Evolutionary conservation across 2,329 filamentous ascomycete genomes (phyloP).

Genomic region (Aspergillus aculeatus): DNA sequence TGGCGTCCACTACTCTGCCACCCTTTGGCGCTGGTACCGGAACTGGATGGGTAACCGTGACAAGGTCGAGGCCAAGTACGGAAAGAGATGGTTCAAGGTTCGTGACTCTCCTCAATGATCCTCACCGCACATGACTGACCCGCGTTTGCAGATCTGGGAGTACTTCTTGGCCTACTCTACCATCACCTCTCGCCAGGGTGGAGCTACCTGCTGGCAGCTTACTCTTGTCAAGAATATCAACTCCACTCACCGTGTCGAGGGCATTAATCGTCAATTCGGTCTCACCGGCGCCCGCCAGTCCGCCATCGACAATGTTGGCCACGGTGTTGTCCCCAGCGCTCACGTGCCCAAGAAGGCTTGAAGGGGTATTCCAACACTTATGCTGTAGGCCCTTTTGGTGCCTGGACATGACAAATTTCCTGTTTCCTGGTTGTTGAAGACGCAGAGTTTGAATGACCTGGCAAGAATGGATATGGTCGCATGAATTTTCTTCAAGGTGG

Average conservation of each 20-base stretch:
- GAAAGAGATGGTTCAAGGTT: slow-evolving; percentile 91
- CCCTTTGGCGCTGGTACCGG: slow-evolving; percentile 96
- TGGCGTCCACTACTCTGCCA: slow-evolving; percentile 95
- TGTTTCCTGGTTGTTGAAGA: background rate
- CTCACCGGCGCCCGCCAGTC: slow-evolving; percentile 64
- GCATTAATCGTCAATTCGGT: slow-evolving; percentile 66
- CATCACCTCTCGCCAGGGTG: slow-evolving; percentile 79
- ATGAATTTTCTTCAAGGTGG: background rate
- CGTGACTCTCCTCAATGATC: slow-evolving; percentile 38
- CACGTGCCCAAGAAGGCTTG: slow-evolving; percentile 33
- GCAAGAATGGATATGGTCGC: background rate
- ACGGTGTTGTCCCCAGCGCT: slow-evolving; percentile 37
- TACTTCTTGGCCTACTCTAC: slow-evolving; percentile 84
- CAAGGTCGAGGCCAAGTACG: slow-evolving; percentile 93
- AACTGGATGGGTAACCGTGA: slow-evolving; percentile 96
- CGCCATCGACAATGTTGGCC: slow-evolving; percentile 35
- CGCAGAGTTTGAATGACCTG: background rate
- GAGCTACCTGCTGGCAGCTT: slow-evolving; percentile 84
- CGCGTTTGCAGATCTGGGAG: slow-evolving; percentile 70
- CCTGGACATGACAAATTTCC: background rate
- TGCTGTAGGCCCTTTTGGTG: background rate
- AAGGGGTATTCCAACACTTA: background rate
- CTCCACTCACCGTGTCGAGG: slow-evolving; percentile 76
- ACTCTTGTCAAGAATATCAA: slow-evolving; percentile 88
- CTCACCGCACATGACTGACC: background rate